Evolutionary conservation across 2,329 filamentous ascomycete species (phyloP), one percentile per base, ranked within the genome.

Genomic region (Fusarium piperis): DNA sequence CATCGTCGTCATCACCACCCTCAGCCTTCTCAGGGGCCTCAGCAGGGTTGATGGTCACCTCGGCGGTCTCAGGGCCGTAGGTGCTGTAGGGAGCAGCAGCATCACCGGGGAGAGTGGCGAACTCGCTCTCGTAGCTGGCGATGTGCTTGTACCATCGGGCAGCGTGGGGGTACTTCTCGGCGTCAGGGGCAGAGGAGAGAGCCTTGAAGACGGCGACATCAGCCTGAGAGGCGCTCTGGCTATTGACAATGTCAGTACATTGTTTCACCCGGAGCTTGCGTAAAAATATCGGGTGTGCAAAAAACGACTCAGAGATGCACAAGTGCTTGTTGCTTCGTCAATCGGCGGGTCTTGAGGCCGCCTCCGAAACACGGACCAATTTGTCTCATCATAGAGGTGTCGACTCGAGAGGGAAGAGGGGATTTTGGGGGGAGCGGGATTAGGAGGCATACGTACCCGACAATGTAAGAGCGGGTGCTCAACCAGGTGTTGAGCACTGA

Each of bases 61-160:
- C 92, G 71, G 87, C 84, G 72, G 86, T 87, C 79, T 97, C 95
- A 74, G 96, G 96, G 80, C 96, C 96, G 87, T 98, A 98, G 82
- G 92, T 89, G 79, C 93, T 95, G 88, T 92, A 93, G 76, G 92
- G 88, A 88, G 96, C 94, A 83, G 93, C 92, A 78, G 95, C 90
- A 86, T 98, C 95, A 84, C 96, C 96, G 66, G 94, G 90, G 59
- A 99, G 93, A 74, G 91, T 93, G 79, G 92, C 88, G 88, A 98
- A 98, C 85, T 98, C 95, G 77, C 92, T 89, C 89, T 97, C 92
- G 87, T 93, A 97, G 78, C 93, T 93, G 83, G 93, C 90, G 82
- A 98, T 94, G 91, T 99, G 95, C 91, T 97, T 97, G 91, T 97
- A 98, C 96, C 96, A 99, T 85, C 96, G 93, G 81, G 94, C 94